These are phyloP conservation scores for Huntiella savannae DNA, from an alignment of 2,329 filamentous ascomycete genomes.

Conservation along the genomic window DNA sequence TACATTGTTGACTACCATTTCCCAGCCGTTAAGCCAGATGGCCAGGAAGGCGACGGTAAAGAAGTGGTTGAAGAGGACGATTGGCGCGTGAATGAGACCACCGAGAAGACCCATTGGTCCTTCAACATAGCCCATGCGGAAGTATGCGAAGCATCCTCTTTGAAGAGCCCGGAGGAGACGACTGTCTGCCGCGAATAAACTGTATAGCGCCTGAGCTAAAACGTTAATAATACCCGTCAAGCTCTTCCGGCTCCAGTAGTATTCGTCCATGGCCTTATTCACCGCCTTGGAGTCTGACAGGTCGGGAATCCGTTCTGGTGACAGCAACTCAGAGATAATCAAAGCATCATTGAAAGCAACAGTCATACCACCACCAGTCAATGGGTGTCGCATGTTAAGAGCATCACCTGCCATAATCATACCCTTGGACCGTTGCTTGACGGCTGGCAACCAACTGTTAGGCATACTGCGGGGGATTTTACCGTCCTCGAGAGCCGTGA, in stretches of 20 bases:
- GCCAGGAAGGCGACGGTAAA: constrained; percentile 80
- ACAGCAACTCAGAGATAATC: constrained; percentile 54
- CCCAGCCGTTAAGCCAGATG: constrained; percentile 44
- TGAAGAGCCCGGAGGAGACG: constrained; percentile 61
- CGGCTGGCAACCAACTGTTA: constrained; percentile 78
- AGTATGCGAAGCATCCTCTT: constrained; percentile 83
- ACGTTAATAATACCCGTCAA: constrained; percentile 87
- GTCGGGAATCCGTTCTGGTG: constrained; percentile 46
- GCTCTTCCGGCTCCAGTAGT: constrained; percentile 77
- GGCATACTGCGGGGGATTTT: constrained; percentile 73
- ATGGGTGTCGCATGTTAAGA: constrained; percentile 97
- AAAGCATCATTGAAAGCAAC: constrained; percentile 88
- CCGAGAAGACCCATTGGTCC: constrained; percentile 68
- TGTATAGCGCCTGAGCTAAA: constrained; percentile 84
- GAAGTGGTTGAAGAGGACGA: constrained; percentile 76
- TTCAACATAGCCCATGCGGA: constrained; percentile 54
- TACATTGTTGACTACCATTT: constrained; percentile 24
- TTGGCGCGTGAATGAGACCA: constrained; percentile 59
- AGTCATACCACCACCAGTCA: constrained; percentile 96
- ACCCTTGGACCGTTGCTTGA: constrained; percentile 35
- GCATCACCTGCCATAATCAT: constrained; percentile 80
- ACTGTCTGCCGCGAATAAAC: constrained; percentile 74
- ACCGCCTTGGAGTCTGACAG: constrained; percentile 51
- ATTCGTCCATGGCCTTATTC: constrained; percentile 45
- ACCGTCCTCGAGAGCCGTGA: constrained; percentile 56